Percentiles rank a stretch among this genome's conserved stretches.
Evolutionary conservation across 139 green algal genomes (phyloP).

Genomic region (Chlamydomonas schloesseri): DNA sequence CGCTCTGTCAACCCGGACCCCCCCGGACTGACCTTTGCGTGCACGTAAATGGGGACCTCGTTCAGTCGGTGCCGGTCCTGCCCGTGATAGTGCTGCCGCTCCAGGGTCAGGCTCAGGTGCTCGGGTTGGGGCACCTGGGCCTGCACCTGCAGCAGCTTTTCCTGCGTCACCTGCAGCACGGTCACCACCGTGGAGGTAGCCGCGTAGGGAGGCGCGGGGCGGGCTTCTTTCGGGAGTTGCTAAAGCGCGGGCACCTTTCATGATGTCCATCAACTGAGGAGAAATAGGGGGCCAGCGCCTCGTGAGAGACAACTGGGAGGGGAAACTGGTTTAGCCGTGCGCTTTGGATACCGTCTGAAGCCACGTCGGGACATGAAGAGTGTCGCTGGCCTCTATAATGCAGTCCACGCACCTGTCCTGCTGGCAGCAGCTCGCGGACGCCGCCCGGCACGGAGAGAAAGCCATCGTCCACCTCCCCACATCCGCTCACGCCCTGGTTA

Average conservation of each 20-base stretch:
- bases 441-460: neutral
- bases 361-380: too few species aligned
- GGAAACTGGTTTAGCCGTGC: too few species aligned
- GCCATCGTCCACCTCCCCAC: neutral
- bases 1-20: neutral
- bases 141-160: neutral
- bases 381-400: neutral
- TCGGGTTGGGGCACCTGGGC: neutral
- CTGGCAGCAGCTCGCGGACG: neutral
- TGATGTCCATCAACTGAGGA: too few species aligned
- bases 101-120: constrained; percentile 16
- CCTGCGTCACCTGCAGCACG: neutral
- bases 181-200: too few species aligned
- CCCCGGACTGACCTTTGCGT: constrained; percentile 13
- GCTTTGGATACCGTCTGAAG: too few species aligned
- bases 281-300: neutral
- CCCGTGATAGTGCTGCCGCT: constrained; percentile 2
- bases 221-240: too few species aligned
- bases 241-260: too few species aligned
- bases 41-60: constrained; percentile 36
- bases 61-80: neutral
- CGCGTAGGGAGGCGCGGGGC: neutral
- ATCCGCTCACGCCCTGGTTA: neutral
- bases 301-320: too few species aligned
- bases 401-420: neutral